A percentile compares a stretch with the other conserved stretches of the same genome.
phyloP scores from a whole-genome alignment of 1,139 yeast species.

The Magnusiomyces clavatus region DNA sequence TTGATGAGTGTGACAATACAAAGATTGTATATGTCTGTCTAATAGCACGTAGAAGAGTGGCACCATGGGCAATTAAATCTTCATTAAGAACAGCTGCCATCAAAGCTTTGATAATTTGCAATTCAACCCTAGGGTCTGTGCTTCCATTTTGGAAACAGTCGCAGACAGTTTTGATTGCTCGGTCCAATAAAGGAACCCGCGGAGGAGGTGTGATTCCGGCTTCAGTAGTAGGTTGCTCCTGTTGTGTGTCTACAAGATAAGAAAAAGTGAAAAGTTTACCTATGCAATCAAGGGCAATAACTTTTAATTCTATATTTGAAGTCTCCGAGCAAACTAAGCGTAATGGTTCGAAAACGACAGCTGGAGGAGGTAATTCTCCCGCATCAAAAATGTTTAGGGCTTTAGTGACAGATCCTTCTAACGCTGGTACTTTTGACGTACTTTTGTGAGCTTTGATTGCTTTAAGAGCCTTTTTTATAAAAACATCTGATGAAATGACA shows the following conservation, averaged over 20 bases:
- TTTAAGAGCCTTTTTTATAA: constrained; percentile 43
- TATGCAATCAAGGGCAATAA: constrained; percentile 54
- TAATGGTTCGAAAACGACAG: constrained; percentile 52
- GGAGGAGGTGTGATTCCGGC: constrained; percentile 44
- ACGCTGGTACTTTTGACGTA: constrained; percentile 40
- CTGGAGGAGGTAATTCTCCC: constrained; percentile 36
- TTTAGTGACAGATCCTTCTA: constrained; percentile 37
- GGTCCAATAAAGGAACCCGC: constrained; percentile 60
- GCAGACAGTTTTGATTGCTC: constrained; percentile 77
- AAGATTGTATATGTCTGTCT: constrained; percentile 91
- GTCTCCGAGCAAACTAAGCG: constrained; percentile 50
- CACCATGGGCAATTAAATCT: constrained; percentile 84
- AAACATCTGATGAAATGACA: constrained; percentile 33
- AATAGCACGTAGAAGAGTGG: constrained; percentile 78
- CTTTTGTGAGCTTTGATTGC: constrained; percentile 42
- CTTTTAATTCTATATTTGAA: constrained; percentile 44
- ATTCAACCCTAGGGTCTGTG: constrained; percentile 79
- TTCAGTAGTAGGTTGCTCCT: constrained; percentile 29
- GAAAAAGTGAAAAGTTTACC: constrained; percentile 61
- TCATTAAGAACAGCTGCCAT: constrained; percentile 79
- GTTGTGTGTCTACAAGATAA: constrained; percentile 44
- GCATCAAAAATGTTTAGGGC: constrained; percentile 33
- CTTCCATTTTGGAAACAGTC: constrained; percentile 88
- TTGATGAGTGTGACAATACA: constrained; percentile 68
- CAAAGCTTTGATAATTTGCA: constrained; percentile 87